Evolutionary conservation across 495 filamentous ascomycete genomes (phyloP), one percentile per base, ranked within the genome.

Genomic region (Symbiotaphrina buchneri): DNA sequence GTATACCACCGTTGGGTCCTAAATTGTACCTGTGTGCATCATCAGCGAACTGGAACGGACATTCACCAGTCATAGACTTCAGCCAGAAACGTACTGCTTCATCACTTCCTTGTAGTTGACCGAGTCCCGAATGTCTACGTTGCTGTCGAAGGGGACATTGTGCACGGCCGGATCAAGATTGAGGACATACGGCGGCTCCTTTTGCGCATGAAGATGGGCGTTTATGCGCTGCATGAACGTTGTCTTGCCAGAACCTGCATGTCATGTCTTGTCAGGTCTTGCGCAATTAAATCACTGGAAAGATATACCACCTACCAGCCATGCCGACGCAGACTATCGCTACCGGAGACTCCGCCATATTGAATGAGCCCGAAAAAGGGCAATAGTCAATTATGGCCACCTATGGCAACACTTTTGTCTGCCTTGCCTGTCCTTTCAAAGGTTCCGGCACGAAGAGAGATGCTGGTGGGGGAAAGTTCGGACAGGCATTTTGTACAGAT

Each of bases 21-120:
- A 99, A 68, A 44, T 93, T 93, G 61, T 95, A 38, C 23, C 35
- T 38, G 32, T 17, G 10, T 7, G 8, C 22, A 25, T 7, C 22
- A 25, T 25, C 13, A 25, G 22, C 13, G 13, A 25, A 7, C 8
- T 8, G 22, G 13, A 7, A 25, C 22, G 8, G 13, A 25, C 7
- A 25, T 25, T 25, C n/a, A n/a, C n/a, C n/a, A n/a, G n/a, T n/a
- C n/a, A n/a, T 33, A 33, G 4, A 24, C 30, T 26, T 27, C 7
- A 7, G 30, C n/a, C 15, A 18, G 6, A 26, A 30, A 14, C 35
- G 15, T 27, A 95, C 47, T 93, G 79, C 50, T 79, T 81, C 87
- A 99, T 99, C 39, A 99, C 87, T 51, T 99, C 85, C 50, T 92
- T 90, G 63, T 99, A 99, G 56, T 99, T 92, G 45, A 99, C 81